Conservation (phyloP, 495 filamentous ascomycete species). For the Filosporella fistucella region DNA sequence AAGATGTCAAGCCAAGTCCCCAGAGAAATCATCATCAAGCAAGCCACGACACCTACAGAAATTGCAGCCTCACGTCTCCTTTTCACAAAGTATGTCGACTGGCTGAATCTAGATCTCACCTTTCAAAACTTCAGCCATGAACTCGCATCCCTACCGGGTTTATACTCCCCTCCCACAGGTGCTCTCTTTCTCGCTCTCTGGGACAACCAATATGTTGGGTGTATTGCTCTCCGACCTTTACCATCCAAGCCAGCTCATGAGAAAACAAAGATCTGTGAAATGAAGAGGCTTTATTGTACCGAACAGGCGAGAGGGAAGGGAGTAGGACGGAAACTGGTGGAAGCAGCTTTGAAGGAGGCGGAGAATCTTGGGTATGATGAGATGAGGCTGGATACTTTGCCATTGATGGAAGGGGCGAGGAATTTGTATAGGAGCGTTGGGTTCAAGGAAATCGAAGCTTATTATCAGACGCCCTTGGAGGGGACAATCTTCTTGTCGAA, state of each 20-base stretch:
- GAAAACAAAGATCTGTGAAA: constrained; percentile 43
- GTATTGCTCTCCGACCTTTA: constrained; percentile 40
- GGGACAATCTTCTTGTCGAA: constrained; percentile 38
- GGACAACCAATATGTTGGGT: constrained; percentile 43
- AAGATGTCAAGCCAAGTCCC: no score
- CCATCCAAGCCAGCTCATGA: background rate
- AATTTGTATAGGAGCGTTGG: constrained; percentile 44
- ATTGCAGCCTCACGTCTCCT: constrained; percentile 30
- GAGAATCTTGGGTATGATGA: constrained; percentile 43
- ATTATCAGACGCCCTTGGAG: constrained; percentile 53
- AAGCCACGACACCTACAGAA: constrained; percentile 33
- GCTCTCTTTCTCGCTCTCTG: constrained; percentile 46
- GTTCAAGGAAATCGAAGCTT: constrained; percentile 48
- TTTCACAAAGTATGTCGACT: constrained; percentile 49
- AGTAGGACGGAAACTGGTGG: constrained; percentile 41
- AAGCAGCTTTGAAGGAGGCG: constrained; percentile 39
- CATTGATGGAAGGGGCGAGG: constrained; percentile 48
- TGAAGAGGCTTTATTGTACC: constrained; percentile 54
- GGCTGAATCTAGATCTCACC: constrained; percentile 48
- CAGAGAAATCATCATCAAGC: constrained; percentile 26
- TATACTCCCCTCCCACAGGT: constrained; percentile 42
- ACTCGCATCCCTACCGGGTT: constrained; percentile 46
- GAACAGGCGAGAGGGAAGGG: constrained; percentile 41
- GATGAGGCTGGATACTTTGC: constrained; percentile 53
- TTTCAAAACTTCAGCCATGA: constrained; percentile 54